Evolutionary conservation across 768 basidiomycete species (phyloP), one percentile per base, ranked within the genome.

Genomic region (Calvatia gigantea): DNA sequence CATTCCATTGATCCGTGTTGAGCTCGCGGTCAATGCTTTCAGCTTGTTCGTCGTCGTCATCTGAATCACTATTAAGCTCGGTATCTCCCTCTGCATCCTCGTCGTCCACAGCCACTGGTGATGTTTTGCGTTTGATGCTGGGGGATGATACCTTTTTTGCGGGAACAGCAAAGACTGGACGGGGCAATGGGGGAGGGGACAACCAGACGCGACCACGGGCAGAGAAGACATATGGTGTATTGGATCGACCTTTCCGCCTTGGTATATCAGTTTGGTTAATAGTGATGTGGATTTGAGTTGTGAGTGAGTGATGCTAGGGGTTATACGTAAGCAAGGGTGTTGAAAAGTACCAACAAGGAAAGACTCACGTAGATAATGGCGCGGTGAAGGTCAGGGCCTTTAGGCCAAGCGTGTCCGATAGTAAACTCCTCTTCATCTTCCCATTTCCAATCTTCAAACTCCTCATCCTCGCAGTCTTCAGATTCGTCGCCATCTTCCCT

Each of bases 341-440:
- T 14, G 19, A n/a, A 8, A 29, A 19, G 23, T 39, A n/a, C n/a
- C 6, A 35, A 25, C 42, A 17, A 15, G 23, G 29, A 49, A 28
- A 59, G 48, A 75, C 85, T 57, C 62, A 89, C 87, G 63, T 88
- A 89, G 52, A 85, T 67, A 32, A 89, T 79, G 1, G 75, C 87
- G n/a, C 70, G 69, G 2, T 63, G 57, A 1, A 69, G 63, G 42
- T 77, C 71, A 21, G 71, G 68, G 9, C 79, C 75, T 44, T 75
- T 75, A 0, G 77, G 74, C 85, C 86, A 90, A 3, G 80, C 80
- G 61, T 83, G 79, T 6, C 65, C 75, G 12, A 89, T 65, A 0
- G 79, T 79, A 45, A 80, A 77, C 58, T 87, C 87, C 62, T 87
- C 84, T 63, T 89, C 88, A 2, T 82, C 79, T 48, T 83, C 79